Conservation (phyloP, 2,329 filamentous ascomycete species). For the Aulographum hederae region DNA sequence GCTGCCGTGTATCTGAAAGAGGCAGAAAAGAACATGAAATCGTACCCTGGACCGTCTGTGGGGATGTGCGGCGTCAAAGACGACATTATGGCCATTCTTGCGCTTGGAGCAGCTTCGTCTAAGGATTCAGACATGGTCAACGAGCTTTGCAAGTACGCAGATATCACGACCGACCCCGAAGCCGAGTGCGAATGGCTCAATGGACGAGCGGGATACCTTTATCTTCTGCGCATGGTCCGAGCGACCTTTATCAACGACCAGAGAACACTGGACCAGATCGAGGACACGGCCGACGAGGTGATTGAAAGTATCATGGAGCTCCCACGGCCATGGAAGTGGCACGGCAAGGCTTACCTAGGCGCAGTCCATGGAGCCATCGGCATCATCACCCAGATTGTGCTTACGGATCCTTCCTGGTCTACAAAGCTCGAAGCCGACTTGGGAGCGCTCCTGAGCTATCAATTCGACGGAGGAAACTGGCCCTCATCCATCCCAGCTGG, state of each 20-base stretch:
- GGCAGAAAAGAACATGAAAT: slow-evolving; percentile 28
- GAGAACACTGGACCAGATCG: slow-evolving; percentile 30
- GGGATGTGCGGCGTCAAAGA: slow-evolving; percentile 30
- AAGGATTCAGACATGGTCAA: slow-evolving; percentile 29
- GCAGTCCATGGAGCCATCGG: slow-evolving; percentile 51
- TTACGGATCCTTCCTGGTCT: slow-evolving; percentile 37
- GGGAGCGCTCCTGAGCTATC: slow-evolving; percentile 36
- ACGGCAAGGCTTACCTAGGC: slow-evolving; percentile 43
- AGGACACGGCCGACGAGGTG: slow-evolving; percentile 35
- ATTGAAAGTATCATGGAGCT: slow-evolving; percentile 40
- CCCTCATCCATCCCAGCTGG: slow-evolving; percentile 34
- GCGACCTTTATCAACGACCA: slow-evolving; percentile 33
- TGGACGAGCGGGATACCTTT: slow-evolving; percentile 49
- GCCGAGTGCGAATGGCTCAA: slow-evolving; percentile 46
- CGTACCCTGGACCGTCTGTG: slow-evolving; percentile 26
- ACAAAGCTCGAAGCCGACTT: slow-evolving; percentile 34
- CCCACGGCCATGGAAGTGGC: slow-evolving; percentile 43
- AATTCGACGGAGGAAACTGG: slow-evolving; percentile 46
- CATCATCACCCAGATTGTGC: slow-evolving; percentile 50
- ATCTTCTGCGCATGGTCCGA: slow-evolving; percentile 45
- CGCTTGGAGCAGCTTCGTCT: slow-evolving; percentile 29
- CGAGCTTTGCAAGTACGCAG: slow-evolving; percentile 30
- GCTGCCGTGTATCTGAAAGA: slow-evolving; percentile 31
- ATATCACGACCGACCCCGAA: slow-evolving; percentile 25
- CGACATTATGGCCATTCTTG: slow-evolving; percentile 30